Evolutionary conservation across 352 stramenopile genomes (phyloP).

Genomic region (Pythium monospermum): DNA sequence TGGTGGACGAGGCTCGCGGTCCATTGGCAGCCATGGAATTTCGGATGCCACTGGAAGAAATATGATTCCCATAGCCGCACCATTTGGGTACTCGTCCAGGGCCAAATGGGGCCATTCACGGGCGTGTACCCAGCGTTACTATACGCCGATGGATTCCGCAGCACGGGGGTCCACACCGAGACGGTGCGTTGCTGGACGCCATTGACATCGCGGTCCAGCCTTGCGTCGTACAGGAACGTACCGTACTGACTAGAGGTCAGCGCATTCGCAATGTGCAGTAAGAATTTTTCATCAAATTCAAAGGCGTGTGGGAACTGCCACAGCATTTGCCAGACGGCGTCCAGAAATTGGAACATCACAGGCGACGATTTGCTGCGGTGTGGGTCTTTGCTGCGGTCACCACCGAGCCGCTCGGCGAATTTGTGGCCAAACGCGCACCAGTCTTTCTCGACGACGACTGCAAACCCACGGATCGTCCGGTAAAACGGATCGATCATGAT

Average conservation of each 20-base stretch:
- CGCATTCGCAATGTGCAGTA: conserved; percentile 76
- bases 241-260: conserved; percentile 78
- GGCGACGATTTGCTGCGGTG: conserved; percentile 75
- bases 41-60: conserved; percentile 84
- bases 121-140: conserved; percentile 47
- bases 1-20: conserved; percentile 45
- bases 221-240: conserved; percentile 78
- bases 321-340: conserved; percentile 80
- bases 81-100: conserved; percentile 77
- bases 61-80: conserved; percentile 78
- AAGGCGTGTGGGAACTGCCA: conserved; percentile 78
- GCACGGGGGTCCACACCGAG: conserved; percentile 77
- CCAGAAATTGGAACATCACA: conserved; percentile 85
- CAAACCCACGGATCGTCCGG: conserved; percentile 81
- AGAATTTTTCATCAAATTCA: conserved; percentile 83
- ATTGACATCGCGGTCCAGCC: conserved; percentile 64
- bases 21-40: conserved; percentile 78
- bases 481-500: conserved; percentile 88
- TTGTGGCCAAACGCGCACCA: conserved; percentile 87
- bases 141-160: conserved; percentile 43
- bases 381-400: conserved; percentile 69
- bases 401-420: conserved; percentile 62
- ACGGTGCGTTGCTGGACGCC: conserved; percentile 45
- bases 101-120: conserved; percentile 61
- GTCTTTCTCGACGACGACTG: conserved; percentile 81